phyloP scores from a whole-genome alignment of 345 rosid species.

The Kandelia obovata region DNA sequence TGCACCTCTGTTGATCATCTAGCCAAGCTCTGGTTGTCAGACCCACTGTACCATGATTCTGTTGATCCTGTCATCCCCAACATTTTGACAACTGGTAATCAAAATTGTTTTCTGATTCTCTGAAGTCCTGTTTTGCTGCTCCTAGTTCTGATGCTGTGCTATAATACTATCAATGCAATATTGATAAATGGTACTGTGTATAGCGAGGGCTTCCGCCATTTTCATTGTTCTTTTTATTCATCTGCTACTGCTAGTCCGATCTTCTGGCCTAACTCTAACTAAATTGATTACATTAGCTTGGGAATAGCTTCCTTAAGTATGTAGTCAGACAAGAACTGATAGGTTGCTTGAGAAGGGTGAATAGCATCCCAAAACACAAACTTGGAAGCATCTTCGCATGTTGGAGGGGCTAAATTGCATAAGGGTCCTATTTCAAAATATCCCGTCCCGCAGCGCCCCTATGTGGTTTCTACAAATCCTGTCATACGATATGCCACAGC shows the following conservation, averaged over 20 bases:
- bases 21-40: slow-evolving; percentile 21
- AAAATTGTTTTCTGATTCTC: too few species aligned
- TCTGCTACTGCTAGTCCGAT: too few species aligned
- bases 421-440: background rate
- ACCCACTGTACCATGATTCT: slow-evolving; percentile 13
- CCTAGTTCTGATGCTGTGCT: too few species aligned
- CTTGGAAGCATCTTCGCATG: background rate
- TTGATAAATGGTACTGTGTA: too few species aligned
- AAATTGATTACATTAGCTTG: background rate
- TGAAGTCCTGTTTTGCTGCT: too few species aligned
- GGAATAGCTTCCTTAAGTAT: background rate
- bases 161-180: too few species aligned
- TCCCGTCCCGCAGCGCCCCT: background rate
- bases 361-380: background rate
- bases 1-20: slow-evolving; percentile 13
- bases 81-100: background rate
- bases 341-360: background rate
- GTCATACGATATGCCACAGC: background rate
- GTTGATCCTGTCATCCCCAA: slow-evolving; percentile 5
- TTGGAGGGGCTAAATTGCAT: background rate
- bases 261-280: background rate
- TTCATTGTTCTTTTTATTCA: too few species aligned
- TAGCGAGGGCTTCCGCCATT: too few species aligned
- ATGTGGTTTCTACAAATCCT: background rate
- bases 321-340: background rate